Evolutionary conservation across 148 eudicot species (phyloP).

Genomic region (Fagopyrum tataricum): DNA sequence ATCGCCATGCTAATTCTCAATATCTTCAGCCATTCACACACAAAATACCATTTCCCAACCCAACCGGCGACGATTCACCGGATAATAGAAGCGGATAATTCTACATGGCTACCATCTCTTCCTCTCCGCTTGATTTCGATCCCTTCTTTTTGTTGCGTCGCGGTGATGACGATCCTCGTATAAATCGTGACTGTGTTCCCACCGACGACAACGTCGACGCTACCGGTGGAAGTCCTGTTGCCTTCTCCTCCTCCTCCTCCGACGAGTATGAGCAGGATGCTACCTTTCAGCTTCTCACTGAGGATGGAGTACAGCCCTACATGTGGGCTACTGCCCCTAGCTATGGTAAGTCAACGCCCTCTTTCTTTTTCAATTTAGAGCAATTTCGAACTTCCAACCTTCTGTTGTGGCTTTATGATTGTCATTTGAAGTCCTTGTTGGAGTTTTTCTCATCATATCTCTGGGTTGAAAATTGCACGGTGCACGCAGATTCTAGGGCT

Average conservation of each 20-base stretch:
- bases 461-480: background rate
- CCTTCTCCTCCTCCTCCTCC: background rate
- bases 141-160: conserved; percentile 3
- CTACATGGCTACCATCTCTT: background rate
- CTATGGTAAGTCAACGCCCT: background rate
- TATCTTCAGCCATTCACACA: background rate
- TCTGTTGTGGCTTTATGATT: background rate
- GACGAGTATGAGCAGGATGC: background rate
- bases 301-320: background rate
- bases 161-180: background rate
- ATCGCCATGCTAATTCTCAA: too few species aligned
- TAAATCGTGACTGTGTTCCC: background rate
- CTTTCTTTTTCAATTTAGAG: background rate
- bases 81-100: background rate
- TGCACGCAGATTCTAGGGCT: conserved; percentile 1
- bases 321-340: conserved; percentile 3
- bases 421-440: background rate
- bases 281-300: background rate
- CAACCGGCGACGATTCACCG: background rate
- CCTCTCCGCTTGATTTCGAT: conserved; percentile 1
- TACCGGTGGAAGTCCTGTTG: background rate
- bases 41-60: background rate
- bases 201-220: background rate
- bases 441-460: background rate
- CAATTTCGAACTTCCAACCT: background rate